Base-by-base conservation (phyloP, 2,329 filamentous ascomycete species). In the Fusarium longipes region DNA sequence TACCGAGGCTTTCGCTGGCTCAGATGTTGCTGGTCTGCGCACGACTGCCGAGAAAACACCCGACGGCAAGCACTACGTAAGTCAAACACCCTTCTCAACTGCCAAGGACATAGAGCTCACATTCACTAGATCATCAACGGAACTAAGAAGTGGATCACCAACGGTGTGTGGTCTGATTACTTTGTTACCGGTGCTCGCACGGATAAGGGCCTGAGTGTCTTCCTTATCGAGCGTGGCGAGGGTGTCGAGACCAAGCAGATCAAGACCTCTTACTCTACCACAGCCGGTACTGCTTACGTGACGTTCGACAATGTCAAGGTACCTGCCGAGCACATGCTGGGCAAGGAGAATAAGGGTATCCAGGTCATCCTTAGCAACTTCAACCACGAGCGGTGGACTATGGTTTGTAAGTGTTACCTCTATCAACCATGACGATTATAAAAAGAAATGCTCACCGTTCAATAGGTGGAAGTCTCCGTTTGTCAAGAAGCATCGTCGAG, bases 271-370 rank as follows among this genome's bases (percentile, higher is more conserved):
- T 96, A 96, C 81, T 95, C 91, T 1, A 85, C 92, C 4, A 81
- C 92, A 0, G 93, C 93, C 5, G 93, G 88, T 20, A 96, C 93
- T 0, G 87, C 91, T 5, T 95, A 87, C 77, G 86, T 96, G 73
- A 92, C 93, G 49, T 95, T 92, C 77, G 91, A 94, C 79, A 91
- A 96, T 70, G 92, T 94, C 78, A 93, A 93, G 81, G 93, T 96
- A 1, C 93, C 93, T 0, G 90, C 88, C 0, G 86, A 89, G 75
- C 89, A 96, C 77, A 82, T 96, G 17, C 82, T 97, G 8, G 93
- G 93, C 63, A 82, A 92, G 75, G 93, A 96, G 80, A 88, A 96
- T 82, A 92, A 95, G 81, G 93, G 93, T 8, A 94, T 96, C 74
- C 86, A 90, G 64, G 91, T 96, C 29, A 93, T 96, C 74, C 82